A percentile compares a stretch with the other conserved stretches of the same genome.
Conservation (phyloP, 2,329 filamentous ascomycete genomes). For the Cercospora zeae-maydis region DNA sequence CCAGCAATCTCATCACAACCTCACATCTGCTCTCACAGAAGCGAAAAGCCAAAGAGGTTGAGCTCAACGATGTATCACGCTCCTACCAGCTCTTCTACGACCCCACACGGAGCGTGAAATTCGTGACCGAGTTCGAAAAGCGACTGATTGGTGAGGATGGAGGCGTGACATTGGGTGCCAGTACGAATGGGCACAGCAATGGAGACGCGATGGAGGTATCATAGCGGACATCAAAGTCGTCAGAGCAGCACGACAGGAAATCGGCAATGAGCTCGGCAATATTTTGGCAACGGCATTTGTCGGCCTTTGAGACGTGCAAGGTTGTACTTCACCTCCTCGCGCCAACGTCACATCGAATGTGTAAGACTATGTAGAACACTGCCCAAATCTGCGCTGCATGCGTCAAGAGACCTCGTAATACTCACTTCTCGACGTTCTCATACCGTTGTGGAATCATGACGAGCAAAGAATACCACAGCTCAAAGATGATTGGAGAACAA, state of each 20-base stretch:
- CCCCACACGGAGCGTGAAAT: conserved; percentile 78
- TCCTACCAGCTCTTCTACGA: conserved; percentile 96
- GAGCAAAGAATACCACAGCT: neutral
- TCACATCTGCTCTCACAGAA: conserved; percentile 84
- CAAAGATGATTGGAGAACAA: neutral
- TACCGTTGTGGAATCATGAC: neutral
- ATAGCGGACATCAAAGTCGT: conserved; percentile 29
- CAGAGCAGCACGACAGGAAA: conserved; percentile 18
- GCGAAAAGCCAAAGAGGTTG: conserved; percentile 77
- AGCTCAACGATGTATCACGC: conserved; percentile 82
- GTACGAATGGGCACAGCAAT: conserved; percentile 22
- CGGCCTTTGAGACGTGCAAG: neutral
- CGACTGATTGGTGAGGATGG: conserved; percentile 87
- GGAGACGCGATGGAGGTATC: conserved; percentile 63
- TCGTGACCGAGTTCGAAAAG: conserved; percentile 86
- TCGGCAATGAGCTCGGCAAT: neutral
- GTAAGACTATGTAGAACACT: conserved; percentile 12
- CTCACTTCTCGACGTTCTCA: neutral
- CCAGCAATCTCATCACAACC: conserved; percentile 96
- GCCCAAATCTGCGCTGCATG: neutral
- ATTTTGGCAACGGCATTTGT: neutral
- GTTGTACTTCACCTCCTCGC: conserved; percentile 7
- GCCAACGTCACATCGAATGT: neutral
- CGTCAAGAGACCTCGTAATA: neutral
- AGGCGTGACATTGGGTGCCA: conserved; percentile 66